Conservation (phyloP, 2,329 filamentous ascomycete species). For the Thelonectria blattea region DNA sequence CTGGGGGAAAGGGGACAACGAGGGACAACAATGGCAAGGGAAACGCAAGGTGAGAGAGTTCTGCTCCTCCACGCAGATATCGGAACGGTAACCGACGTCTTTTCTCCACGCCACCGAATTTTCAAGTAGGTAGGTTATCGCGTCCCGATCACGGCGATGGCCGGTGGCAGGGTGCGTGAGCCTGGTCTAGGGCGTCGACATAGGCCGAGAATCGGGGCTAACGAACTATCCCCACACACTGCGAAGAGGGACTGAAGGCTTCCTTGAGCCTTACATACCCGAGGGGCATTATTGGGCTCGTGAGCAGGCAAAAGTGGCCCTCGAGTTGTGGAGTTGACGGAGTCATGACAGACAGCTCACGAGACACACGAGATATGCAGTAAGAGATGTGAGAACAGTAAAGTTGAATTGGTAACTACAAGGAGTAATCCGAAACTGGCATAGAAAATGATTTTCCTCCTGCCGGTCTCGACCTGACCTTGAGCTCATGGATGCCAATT, state of each 20-base stretch:
- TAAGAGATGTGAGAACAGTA: slow-evolving; percentile 10
- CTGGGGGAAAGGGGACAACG: slow-evolving; percentile 1
- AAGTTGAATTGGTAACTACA: slow-evolving; percentile 25
- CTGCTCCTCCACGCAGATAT: slow-evolving; percentile 1
- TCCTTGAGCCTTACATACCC: slow-evolving; percentile 16
- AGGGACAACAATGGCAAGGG: slow-evolving; percentile 15
- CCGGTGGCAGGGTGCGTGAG: slow-evolving; percentile 21
- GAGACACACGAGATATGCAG: background rate
- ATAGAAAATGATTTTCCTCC: slow-evolving; percentile 3
- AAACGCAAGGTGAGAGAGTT: background rate
- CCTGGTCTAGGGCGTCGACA: slow-evolving; percentile 20
- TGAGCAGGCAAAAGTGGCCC: background rate
- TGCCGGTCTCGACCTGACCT: slow-evolving; percentile 13
- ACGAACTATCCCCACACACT: slow-evolving; percentile 1
- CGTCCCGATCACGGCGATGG: slow-evolving; percentile 36
- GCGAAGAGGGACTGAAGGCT: background rate
- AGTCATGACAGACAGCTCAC: background rate
- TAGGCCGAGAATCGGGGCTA: slow-evolving; percentile 33
- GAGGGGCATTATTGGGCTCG: background rate
- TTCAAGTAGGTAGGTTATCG: slow-evolving; percentile 26
- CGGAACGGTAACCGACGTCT: background rate
- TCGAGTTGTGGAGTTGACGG: background rate
- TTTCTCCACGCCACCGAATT: slow-evolving; percentile 25
- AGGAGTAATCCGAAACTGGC: slow-evolving; percentile 14
- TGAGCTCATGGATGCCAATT: background rate